A percentile compares a stretch with the other conserved stretches of the same genome.
These are phyloP conservation scores for Alternaria arbusti DNA, from an alignment of 2,329 filamentous ascomycete species.

Conservation along the genomic window DNA sequence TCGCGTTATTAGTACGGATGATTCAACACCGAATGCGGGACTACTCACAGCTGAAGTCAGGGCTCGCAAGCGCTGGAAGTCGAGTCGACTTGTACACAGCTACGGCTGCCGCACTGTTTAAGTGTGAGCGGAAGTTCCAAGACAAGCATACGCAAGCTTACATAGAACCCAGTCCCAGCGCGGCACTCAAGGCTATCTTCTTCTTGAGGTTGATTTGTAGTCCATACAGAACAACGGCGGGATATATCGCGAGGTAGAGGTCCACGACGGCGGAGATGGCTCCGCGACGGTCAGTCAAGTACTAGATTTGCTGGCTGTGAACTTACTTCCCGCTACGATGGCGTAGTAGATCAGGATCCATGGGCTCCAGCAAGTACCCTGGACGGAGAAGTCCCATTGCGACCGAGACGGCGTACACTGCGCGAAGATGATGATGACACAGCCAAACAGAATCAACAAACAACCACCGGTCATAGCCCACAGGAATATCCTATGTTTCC, in stretches of 20 bases:
- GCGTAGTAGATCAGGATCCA: neutral
- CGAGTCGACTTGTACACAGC: constrained; percentile 1
- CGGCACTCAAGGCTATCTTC: neutral
- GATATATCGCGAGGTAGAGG: neutral
- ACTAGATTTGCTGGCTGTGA: neutral
- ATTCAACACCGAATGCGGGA: too few relatives aligned
- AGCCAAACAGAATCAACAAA: neutral
- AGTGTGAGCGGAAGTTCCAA: neutral
- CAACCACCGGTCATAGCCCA: neutral
- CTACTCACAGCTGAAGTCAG: neutral
- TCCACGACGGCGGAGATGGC: neutral
- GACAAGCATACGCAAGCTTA: neutral
- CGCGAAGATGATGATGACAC: neutral
- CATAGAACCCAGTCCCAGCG: neutral
- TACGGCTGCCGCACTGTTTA: neutral
- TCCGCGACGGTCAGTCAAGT: neutral
- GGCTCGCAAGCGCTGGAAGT: neutral
- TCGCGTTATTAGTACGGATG: neutral
- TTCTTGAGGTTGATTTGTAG: neutral
- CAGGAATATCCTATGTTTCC: neutral
- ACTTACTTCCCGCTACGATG: neutral
- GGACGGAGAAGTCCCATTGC: neutral
- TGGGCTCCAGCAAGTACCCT: neutral
- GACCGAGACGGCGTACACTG: neutral
- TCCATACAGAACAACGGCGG: neutral